Base-by-base conservation (phyloP, 192 early-diverging fungal genomes). In the Coemansia sp. region DNA sequence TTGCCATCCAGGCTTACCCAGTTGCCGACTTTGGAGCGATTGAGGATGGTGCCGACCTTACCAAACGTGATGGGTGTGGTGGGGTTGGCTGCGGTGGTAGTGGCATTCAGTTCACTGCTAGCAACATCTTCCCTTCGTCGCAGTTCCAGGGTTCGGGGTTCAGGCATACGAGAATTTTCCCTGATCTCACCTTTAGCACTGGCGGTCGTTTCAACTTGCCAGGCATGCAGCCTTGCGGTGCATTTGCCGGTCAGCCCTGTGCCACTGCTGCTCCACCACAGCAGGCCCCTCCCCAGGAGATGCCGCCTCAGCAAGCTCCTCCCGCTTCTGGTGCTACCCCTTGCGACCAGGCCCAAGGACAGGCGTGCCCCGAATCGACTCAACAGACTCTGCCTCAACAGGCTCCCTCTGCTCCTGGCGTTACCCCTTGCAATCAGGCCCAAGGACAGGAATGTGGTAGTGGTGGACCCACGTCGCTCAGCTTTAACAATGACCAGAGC, bases 401-500 rank as follows among this genome's bases (percentile, higher is more conserved):
- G 34, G 66, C 66, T 46, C 66, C 66, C 0, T 3, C 66, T 16
- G 29, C 36, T 31, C 16, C 36, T 18, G n/a, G 61, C 18, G 36
- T 9, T 9, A 20, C 38, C 22, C 61, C 36, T 18, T 59, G 65
- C 15, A 43, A 46, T 42, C 57, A 67, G 51, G 49, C 31, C 29
- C 47, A 67, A 1, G 66, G 34, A 2, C 66, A 43, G 8, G 42
- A 12, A 34, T 44, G 60, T 31, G 43, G 57, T 34, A n/a, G 57
- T 64, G 4, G 41, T 15, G 12, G 18, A 6, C 41, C 65, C 46
- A 38, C 69, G 18, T 52, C 69, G 34, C 40, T 69, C 64, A 74
- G 24, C 65, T 71, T 70, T 43, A 64, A 42, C 66, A 69, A 33
- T 63, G 44, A 22, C 49, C 74, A 82, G 69, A 66, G 66, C 66